A percentile compares a stretch with the other conserved stretches of the same genome.
These are phyloP conservation scores for Selaginella moellendorffii DNA, from an alignment of 75 land plant genomes.

Conservation along the genomic window DNA sequence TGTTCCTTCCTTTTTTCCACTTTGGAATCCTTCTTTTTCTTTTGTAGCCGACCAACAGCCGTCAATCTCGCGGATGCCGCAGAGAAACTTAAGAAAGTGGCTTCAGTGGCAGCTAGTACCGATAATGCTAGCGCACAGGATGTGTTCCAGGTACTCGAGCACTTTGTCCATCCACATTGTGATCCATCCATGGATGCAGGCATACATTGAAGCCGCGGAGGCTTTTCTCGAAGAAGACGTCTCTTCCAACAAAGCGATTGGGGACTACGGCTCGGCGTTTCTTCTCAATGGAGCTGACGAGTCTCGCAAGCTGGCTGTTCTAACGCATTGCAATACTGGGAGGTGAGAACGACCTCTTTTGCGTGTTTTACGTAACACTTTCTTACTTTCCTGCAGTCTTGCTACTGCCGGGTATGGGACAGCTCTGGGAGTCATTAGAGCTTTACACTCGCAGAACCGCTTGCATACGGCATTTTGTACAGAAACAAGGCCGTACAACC, in stretches of 20 bases:
- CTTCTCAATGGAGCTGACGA: constrained; percentile 24
- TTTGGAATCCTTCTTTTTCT: background rate
- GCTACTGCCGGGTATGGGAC: constrained; percentile 99
- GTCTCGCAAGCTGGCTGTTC: constrained; percentile 28
- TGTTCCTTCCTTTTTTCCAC: too few species aligned
- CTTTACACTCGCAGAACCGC: constrained; percentile 47
- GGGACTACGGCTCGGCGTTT: constrained; percentile 54
- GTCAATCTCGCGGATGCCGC: constrained; percentile 97
- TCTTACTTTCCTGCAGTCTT: too few species aligned
- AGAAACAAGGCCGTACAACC: constrained; percentile 92
- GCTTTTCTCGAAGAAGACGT: constrained; percentile 70
- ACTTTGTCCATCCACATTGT: too few species aligned
- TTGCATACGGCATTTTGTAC: constrained; percentile 77
- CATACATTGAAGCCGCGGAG: constrained; percentile 79
- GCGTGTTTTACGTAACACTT: too few species aligned
- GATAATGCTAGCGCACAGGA: constrained; percentile 20
- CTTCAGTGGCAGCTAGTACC: constrained; percentile 21
- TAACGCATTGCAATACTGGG: constrained; percentile 98
- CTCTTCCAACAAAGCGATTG: constrained; percentile 71
- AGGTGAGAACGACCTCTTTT: constrained; percentile 37
- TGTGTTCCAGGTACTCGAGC: constrained; percentile 53
- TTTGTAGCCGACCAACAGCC: constrained; percentile 90
- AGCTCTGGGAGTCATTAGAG: constrained; percentile 85
- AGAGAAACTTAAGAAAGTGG: constrained; percentile 33
- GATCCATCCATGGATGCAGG: too few species aligned